phyloP scores from a whole-genome alignment of 228 moss, liverwort and hornwort species.

The Sphagnum fallax region DNA sequence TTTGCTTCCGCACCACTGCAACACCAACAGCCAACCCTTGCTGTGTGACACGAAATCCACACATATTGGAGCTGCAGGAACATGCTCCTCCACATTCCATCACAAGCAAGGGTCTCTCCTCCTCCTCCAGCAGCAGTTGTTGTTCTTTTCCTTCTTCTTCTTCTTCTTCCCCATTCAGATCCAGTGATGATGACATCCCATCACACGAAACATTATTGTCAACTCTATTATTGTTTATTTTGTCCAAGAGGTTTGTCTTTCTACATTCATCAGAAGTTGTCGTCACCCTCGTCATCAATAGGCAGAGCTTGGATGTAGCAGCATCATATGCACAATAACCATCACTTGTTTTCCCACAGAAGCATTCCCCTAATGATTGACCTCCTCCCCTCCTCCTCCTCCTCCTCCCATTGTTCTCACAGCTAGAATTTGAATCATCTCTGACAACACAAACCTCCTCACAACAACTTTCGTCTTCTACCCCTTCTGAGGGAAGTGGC shows the following conservation, averaged over 20 bases:
- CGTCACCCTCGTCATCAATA: too few relatives aligned
- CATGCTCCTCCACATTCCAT: conserved; percentile 85
- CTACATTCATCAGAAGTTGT: too few relatives aligned
- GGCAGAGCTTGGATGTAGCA: too few relatives aligned
- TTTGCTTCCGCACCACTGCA: conserved; percentile 48
- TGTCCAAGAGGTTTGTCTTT: neutral
- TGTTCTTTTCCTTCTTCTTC: neutral
- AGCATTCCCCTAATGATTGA: too few relatives aligned
- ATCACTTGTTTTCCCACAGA: too few relatives aligned
- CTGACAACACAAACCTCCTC: too few relatives aligned
- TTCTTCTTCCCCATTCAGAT: neutral
- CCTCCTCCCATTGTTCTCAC: too few relatives aligned
- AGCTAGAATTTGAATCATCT: too few relatives aligned
- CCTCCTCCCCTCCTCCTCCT: too few relatives aligned
- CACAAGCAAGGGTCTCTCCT: conserved; percentile 49
- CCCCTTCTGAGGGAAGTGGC: too few relatives aligned
- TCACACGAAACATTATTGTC: neutral
- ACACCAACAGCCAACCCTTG: conserved; percentile 60
- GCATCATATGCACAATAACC: neutral
- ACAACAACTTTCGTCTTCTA: too few relatives aligned
- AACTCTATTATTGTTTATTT: neutral
- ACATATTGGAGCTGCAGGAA: conserved; percentile 32
- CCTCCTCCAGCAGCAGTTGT: conserved; percentile 3
- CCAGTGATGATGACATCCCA: neutral
- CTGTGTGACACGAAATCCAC: conserved; percentile 67